Conservation (phyloP, 805 yeast species). For the Sugiyamaella marilandica region DNA sequence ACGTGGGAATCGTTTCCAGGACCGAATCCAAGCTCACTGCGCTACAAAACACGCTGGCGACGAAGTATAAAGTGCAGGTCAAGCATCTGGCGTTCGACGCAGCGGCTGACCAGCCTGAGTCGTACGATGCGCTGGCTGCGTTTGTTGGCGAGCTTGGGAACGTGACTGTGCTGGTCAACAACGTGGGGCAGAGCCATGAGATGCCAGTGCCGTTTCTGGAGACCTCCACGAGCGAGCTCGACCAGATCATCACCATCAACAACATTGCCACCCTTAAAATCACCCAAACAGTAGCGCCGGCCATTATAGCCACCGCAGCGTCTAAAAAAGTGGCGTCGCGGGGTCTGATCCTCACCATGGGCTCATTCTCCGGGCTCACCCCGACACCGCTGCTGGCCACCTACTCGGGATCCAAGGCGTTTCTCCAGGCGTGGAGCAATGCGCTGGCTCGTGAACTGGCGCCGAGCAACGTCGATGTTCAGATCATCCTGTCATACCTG, state of each 20-base stretch:
- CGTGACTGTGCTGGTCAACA: slow-evolving; percentile 76
- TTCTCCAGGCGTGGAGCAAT: slow-evolving; percentile 87
- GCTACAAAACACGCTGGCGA: slow-evolving; percentile 57
- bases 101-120: slow-evolving; percentile 52
- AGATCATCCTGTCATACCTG: slow-evolving; percentile 76
- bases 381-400: slow-evolving; percentile 92
- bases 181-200: slow-evolving; percentile 91
- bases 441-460: slow-evolving; percentile 84
- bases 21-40: slow-evolving; percentile 69
- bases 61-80: slow-evolving; percentile 57
- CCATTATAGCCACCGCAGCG: slow-evolving; percentile 52
- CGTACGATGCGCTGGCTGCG: slow-evolving; percentile 49
- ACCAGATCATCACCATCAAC: slow-evolving; percentile 78
- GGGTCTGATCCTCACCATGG: slow-evolving; percentile 89
- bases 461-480: slow-evolving; percentile 71
- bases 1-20: slow-evolving; percentile 78
- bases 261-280: slow-evolving; percentile 76
- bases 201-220: slow-evolving; percentile 92
- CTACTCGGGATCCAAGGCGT: slow-evolving; percentile 94
- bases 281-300: slow-evolving; percentile 74
- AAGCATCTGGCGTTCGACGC: slow-evolving; percentile 75
- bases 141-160: slow-evolving; percentile 39
- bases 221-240: slow-evolving; percentile 68
- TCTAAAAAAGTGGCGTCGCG: slow-evolving; percentile 28
- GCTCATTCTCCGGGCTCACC: slow-evolving; percentile 90